Evolutionary conservation across 345 rosid species (phyloP).

Genomic region (Barbarea vulgaris): DNA sequence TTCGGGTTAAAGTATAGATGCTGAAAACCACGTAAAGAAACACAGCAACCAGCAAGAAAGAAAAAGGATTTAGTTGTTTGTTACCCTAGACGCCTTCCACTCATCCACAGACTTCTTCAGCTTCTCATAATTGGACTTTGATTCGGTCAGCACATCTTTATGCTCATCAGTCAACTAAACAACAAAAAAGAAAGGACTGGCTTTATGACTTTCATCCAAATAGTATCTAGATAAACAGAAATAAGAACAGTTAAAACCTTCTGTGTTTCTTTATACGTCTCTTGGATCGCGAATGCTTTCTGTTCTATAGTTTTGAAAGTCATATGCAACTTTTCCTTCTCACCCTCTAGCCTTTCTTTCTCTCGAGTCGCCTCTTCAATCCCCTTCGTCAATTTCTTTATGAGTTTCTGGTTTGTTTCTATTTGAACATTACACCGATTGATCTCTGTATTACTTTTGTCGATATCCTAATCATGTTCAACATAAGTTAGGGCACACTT

Average conservation of each 20-base stretch:
- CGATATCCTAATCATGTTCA: slow-evolving; percentile 68
- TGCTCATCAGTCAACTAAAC: slow-evolving; percentile 79
- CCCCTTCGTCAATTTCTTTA: slow-evolving; percentile 83
- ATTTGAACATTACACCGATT: slow-evolving; percentile 88
- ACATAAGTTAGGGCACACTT: slow-evolving; percentile 34
- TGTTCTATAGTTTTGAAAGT: slow-evolving; percentile 72
- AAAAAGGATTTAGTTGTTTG: slow-evolving; percentile 25
- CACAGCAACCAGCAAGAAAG: slow-evolving; percentile 22
- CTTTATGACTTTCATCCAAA: slow-evolving; percentile 13
- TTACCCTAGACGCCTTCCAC: slow-evolving; percentile 84
- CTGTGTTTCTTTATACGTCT: slow-evolving; percentile 70
- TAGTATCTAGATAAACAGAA: slow-evolving; percentile 15
- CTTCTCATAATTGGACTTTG: slow-evolving; percentile 67
- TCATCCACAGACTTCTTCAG: slow-evolving; percentile 81
- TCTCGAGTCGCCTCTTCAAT: slow-evolving; percentile 81
- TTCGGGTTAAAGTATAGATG: slow-evolving; percentile 28
- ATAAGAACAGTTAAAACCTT: slow-evolving; percentile 51
- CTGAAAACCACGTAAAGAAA: slow-evolving; percentile 14
- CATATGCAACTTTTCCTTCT: slow-evolving; percentile 65
- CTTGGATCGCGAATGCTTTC: slow-evolving; percentile 89
- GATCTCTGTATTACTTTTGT: slow-evolving; percentile 79
- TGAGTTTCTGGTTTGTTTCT: slow-evolving; percentile 83
- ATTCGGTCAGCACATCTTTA: slow-evolving; percentile 60
- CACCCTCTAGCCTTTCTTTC: slow-evolving; percentile 64
- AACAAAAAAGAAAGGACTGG: slow-evolving; percentile 13